A percentile compares a stretch with the other conserved stretches of the same genome.
Evolutionary conservation across 2,329 filamentous ascomycete species (phyloP).

Genomic region (Botryotinia globosa): DNA sequence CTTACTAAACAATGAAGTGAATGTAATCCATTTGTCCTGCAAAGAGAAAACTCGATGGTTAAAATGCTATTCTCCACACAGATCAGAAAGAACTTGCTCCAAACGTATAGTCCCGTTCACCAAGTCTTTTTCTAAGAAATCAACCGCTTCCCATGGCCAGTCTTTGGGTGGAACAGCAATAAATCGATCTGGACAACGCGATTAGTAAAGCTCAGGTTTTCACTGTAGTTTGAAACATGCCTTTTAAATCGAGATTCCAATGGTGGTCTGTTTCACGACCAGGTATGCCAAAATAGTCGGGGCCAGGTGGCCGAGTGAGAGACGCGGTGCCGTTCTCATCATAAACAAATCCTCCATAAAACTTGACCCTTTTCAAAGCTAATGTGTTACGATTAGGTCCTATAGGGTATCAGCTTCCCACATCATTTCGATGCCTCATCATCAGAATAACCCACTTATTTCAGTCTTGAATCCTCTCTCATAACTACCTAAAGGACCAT

Average conservation of each 20-base stretch:
- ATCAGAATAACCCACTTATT: not conserved
- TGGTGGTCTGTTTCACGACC: not conserved
- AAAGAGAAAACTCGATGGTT: not conserved
- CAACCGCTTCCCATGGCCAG: not conserved
- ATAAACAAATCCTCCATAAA: not conserved
- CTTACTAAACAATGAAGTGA: not conserved
- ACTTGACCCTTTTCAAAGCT: not conserved
- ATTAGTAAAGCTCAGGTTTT: not conserved
- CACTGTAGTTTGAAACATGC: not conserved
- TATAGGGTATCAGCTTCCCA: not conserved
- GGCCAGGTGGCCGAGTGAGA: not conserved
- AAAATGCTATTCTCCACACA: not conserved
- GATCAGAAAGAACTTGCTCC: not conserved
- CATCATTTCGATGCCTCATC: not conserved
- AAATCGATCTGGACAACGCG: not conserved
- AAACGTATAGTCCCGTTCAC: not conserved
- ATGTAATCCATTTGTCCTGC: not conserved
- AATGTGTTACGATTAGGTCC: not conserved
- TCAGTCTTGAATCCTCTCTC: not conserved
- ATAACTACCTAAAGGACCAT: not conserved
- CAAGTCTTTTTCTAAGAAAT: not conserved
- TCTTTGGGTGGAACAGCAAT: not conserved
- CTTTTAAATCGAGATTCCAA: not conserved
- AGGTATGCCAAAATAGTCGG: not conserved
- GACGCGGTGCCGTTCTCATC: not conserved